phyloP scores from a whole-genome alignment of 768 basidiomycete genomes.

The Suillus lakei region DNA sequence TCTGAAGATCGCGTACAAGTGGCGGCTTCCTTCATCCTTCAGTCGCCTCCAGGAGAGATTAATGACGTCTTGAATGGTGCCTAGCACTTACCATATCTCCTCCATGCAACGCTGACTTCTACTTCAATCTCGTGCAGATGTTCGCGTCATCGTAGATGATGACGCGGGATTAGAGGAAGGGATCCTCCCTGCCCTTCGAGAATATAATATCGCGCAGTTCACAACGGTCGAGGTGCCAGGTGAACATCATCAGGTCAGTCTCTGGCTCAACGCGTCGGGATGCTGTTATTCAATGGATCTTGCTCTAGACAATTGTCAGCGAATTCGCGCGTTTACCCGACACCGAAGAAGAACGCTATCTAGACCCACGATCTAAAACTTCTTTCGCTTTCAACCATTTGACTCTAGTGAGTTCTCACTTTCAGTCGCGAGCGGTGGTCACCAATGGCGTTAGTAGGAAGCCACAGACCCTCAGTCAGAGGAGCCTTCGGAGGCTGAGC shows the following conservation, averaged over 20 bases:
- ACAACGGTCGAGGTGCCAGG: constrained; percentile 85
- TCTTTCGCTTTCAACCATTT: constrained; percentile 89
- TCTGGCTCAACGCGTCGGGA: background rate
- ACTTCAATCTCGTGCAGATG: constrained; percentile 56
- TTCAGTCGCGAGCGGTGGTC: constrained; percentile 16
- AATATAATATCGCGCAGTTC: constrained; percentile 91
- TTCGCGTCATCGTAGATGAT: constrained; percentile 87
- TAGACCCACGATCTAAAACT: constrained; percentile 81
- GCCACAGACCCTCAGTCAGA: constrained; percentile 72
- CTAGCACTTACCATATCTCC: constrained; percentile 18
- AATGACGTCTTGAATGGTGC: constrained; percentile 93
- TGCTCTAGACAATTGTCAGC: constrained; percentile 79
- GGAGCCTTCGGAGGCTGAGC: constrained; percentile 68
- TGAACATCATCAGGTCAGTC: constrained; percentile 71
- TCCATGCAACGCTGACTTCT: constrained; percentile 7
- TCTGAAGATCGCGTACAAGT: constrained; percentile 66
- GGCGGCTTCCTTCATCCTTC: constrained; percentile 81
- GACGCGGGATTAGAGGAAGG: constrained; percentile 83
- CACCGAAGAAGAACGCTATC: constrained; percentile 65
- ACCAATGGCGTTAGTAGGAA: constrained; percentile 53
- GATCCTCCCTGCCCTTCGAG: constrained; percentile 74
- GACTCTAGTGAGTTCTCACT: constrained; percentile 60
- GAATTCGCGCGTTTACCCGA: constrained; percentile 60
- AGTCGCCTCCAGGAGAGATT: constrained; percentile 94
- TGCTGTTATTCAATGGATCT: constrained; percentile 9